Evolutionary conservation across 768 basidiomycete genomes (phyloP), one percentile per base, ranked within the genome.

Genomic region (Termitomyces sp.): DNA sequence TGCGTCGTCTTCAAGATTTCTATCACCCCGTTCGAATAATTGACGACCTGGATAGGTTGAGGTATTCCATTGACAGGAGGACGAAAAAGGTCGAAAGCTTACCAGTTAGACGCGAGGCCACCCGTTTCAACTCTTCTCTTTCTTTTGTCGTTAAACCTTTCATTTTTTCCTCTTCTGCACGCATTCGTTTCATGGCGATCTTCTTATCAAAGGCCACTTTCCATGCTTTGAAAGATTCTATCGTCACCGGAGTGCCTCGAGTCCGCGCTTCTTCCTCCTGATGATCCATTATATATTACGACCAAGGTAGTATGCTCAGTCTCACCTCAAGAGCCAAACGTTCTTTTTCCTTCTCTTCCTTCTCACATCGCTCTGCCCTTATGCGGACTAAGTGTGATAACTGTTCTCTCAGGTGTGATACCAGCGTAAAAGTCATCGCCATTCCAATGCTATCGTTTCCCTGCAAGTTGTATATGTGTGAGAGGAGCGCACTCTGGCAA

Each of bases 371-470:
- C 56, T 85, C 85, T 19, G 75, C 77, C 61, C 92, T 82, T 43
- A 72, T 65, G 38, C 80, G 80, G 35, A 93, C 82, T 25, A 95
- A 73, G 17, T 68, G 65, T 5, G 86, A 82, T 16, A 98, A 75
- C 49, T 83, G 78, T 71, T 98, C 95, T 61, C 90, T 80, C 44
- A 97, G 80, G 64, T 90, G 87, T 0, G 90, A 88, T 11, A 94
- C 87, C 17, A 99, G 78, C 0, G 96, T 94, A 68, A 97, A 99
- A 17, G 95, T 95, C 95, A 98, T 98, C 2, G 97, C 95, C 89
- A 95, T 95, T 42, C 93, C 93, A 21, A 92, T 66, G 69, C 90
- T 94, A 67, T 95, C 92, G 66, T 88, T 82, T 54, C 89, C 90
- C 89, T 91, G 54, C 56, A 51, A 49, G 53, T 25, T 32, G 50